These are phyloP conservation scores for Amyloporia xantha DNA, from an alignment of 768 basidiomycete genomes.

Conservation along the genomic window DNA sequence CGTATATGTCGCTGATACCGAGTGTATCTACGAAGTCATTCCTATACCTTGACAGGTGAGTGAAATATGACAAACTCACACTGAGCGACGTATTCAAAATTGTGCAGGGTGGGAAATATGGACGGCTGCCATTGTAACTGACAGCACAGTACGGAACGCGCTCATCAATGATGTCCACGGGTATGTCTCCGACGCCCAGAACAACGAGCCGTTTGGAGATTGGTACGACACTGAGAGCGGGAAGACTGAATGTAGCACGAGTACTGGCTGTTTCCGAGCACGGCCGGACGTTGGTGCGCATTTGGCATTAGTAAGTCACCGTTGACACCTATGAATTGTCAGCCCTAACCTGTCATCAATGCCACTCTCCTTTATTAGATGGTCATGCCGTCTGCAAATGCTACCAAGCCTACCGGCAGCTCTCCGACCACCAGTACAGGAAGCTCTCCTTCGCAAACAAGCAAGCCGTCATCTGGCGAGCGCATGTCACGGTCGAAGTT, in stretches of 20 bases:
- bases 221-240: conserved; percentile 51
- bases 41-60: background rate
- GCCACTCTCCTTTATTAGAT: background rate
- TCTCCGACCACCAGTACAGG: background rate
- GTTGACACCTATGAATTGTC: background rate
- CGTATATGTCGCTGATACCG: too few species aligned
- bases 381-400: background rate
- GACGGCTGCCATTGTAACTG: conserved; percentile 26
- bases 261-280: conserved; percentile 32
- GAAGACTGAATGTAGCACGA: conserved; percentile 24
- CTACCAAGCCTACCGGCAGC: background rate
- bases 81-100: background rate
- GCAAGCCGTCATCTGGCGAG: background rate
- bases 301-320: conserved; percentile 36
- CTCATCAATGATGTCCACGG: conserved; percentile 23
- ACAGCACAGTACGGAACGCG: conserved; percentile 21
- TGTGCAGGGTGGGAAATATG: conserved; percentile 24
- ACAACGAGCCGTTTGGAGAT: conserved; percentile 30
- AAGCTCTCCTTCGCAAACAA: background rate
- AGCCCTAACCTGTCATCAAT: background rate
- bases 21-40: background rate
- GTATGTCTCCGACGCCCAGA: conserved; percentile 24
- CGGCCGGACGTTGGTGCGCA: conserved; percentile 53
- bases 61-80: background rate
- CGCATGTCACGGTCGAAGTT: background rate